A percentile compares a stretch with the other conserved stretches of the same genome.
Evolutionary conservation across 306 rosid species (phyloP).

Genomic region (Hippophae gyantsensis): DNA sequence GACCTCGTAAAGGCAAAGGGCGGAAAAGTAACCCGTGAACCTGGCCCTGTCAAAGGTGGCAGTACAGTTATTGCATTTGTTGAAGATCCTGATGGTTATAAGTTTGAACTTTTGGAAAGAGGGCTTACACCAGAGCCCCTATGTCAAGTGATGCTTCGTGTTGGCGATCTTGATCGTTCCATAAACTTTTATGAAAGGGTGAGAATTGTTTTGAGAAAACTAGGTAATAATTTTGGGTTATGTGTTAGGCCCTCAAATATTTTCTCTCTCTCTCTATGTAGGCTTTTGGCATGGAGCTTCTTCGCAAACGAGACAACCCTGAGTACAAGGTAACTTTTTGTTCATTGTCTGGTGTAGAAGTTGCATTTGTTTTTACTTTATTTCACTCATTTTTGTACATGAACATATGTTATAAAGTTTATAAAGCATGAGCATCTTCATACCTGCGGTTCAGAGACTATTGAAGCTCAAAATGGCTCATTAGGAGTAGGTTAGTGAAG

Average conservation of each 20-base stretch:
- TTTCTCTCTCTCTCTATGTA: slow-evolving; percentile 13
- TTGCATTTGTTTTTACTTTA: neutral
- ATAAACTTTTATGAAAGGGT: slow-evolving; percentile 86
- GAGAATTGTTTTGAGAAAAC: slow-evolving; percentile 18
- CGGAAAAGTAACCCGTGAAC: slow-evolving; percentile 74
- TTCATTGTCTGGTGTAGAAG: neutral
- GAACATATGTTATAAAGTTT: no score
- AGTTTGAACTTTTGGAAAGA: slow-evolving; percentile 79
- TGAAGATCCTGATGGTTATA: slow-evolving; percentile 96
- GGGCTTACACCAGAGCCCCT: slow-evolving; percentile 82
- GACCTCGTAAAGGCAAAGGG: slow-evolving; percentile 84
- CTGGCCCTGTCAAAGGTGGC: slow-evolving; percentile 74
- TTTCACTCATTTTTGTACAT: no score
- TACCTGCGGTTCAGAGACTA: no score
- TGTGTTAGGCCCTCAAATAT: slow-evolving; percentile 9
- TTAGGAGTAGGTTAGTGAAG: no score
- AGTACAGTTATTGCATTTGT: slow-evolving; percentile 51
- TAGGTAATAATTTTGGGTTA: slow-evolving; percentile 10
- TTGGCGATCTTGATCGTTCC: slow-evolving; percentile 88
- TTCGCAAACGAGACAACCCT: slow-evolving; percentile 66
- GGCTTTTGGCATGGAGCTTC: slow-evolving; percentile 97
- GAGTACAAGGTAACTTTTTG: slow-evolving; percentile 66
- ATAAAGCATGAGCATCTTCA: no score
- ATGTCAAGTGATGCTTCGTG: slow-evolving; percentile 96
- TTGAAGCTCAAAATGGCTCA: no score